Conservation (phyloP, 2,329 filamentous ascomycete genomes). For the Ustilaginoidea virens region DNA sequence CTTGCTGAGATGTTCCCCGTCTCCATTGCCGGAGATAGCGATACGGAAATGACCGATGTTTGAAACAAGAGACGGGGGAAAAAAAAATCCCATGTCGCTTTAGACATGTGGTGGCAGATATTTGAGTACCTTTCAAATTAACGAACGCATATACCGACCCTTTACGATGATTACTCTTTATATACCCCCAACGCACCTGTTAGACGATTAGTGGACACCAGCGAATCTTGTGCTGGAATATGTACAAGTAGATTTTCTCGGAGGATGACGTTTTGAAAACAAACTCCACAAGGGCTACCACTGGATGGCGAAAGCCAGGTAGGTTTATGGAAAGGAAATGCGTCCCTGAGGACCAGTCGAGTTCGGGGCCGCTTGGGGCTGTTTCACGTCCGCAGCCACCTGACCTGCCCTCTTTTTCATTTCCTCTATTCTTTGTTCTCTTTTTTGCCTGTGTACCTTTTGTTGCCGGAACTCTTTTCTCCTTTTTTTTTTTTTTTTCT, state of each 20-base stretch:
- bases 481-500: no score
- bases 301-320: no score
- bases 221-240: conserved; percentile 11
- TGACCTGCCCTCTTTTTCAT: no score
- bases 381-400: no score
- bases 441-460: no score
- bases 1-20: conserved; percentile 41
- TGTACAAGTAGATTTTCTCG: conserved; percentile 8
- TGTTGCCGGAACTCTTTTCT: no score
- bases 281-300: no score
- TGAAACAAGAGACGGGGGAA: conserved; percentile 17
- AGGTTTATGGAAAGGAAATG: no score
- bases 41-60: conserved; percentile 46
- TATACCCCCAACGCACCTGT: conserved; percentile 3
- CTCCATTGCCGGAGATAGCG: conserved; percentile 21
- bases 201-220: conserved; percentile 7
- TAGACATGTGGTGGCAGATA: neutral
- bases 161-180: conserved; percentile 3
- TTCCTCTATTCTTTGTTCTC: no score
- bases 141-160: neutral
- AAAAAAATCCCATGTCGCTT: neutral
- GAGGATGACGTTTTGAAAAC: no score
- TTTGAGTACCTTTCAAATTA: neutral
- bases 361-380: no score
- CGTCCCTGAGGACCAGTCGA: no score